phyloP scores from a whole-genome alignment of 2,329 filamentous ascomycete species.

The Fusarium begoniae region DNA sequence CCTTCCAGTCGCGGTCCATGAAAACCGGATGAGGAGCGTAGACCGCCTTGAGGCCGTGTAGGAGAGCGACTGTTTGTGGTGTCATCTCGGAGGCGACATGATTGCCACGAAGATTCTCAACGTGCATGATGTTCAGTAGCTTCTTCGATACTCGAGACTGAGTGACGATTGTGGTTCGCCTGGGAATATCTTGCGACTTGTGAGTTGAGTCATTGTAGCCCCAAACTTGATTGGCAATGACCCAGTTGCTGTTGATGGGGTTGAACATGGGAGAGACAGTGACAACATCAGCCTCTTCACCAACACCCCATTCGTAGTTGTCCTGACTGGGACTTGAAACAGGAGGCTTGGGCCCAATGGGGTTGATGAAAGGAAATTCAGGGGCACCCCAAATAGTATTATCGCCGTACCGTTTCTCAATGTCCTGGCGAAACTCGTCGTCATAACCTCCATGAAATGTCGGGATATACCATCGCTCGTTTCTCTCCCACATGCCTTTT shows the following conservation, averaged over 20 bases:
- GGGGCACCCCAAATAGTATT: constrained; percentile 74
- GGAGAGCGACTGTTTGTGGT: constrained; percentile 74
- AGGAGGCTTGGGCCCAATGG: constrained; percentile 71
- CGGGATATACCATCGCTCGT: constrained; percentile 77
- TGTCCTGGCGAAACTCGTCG: constrained; percentile 70
- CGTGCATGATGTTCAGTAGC: constrained; percentile 79
- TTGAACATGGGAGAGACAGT: constrained; percentile 84
- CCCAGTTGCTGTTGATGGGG: constrained; percentile 76
- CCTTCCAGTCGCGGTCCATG: constrained; percentile 77
- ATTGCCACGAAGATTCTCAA: constrained; percentile 76
- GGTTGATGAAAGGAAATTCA: constrained; percentile 66
- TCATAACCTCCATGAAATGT: constrained; percentile 72
- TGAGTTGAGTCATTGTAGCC: constrained; percentile 67
- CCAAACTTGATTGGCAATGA: constrained; percentile 73
- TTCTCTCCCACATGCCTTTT: constrained; percentile 78
- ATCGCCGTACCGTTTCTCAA: constrained; percentile 63
- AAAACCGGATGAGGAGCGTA: constrained; percentile 82
- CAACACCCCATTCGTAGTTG: constrained; percentile 78
- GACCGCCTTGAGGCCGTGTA: constrained; percentile 82
- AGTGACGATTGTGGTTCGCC: constrained; percentile 80
- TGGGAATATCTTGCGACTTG: constrained; percentile 66
- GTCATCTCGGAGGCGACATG: constrained; percentile 86
- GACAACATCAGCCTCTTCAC: constrained; percentile 78
- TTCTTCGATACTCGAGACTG: constrained; percentile 77
- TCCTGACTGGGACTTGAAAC: constrained; percentile 67